A percentile compares a stretch with the other conserved stretches of the same genome.
Conservation (phyloP, 2,329 filamentous ascomycete genomes). For the Aureobasidium pullulans region DNA sequence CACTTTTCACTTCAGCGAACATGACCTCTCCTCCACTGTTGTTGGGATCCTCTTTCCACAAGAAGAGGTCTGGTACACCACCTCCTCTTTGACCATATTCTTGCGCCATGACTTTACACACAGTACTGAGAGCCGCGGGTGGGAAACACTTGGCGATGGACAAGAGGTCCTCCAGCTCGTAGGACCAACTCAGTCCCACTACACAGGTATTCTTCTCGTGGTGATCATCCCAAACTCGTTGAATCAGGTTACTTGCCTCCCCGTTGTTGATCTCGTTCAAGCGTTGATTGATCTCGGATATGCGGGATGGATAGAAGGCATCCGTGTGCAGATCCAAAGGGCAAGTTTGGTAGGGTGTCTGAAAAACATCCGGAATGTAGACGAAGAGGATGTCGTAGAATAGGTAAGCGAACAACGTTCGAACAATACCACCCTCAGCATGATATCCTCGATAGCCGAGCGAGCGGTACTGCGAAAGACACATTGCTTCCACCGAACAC, state of each 20-base stretch:
- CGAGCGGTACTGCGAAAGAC: slow-evolving; percentile 73
- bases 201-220: slow-evolving; percentile 69
- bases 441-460: slow-evolving; percentile 94
- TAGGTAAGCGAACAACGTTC: slow-evolving; percentile 76
- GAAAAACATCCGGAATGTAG: slow-evolving; percentile 94
- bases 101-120: slow-evolving; percentile 92
- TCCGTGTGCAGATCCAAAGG: slow-evolving; percentile 90
- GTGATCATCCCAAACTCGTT: slow-evolving; percentile 60
- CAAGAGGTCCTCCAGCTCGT: slow-evolving; percentile 66
- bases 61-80: slow-evolving; percentile 84
- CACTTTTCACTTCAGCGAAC: slow-evolving; percentile 44
- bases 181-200: slow-evolving; percentile 90
- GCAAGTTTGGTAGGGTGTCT: slow-evolving; percentile 89
- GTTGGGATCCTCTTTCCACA: slow-evolving; percentile 57
- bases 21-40: slow-evolving; percentile 26
- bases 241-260: slow-evolving; percentile 58
- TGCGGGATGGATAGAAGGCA: slow-evolving; percentile 78
- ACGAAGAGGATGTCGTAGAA: slow-evolving; percentile 91
- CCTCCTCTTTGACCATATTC: slow-evolving; percentile 83
- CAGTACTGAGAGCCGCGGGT: slow-evolving; percentile 68
- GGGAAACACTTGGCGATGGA: slow-evolving; percentile 74
- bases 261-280: slow-evolving; percentile 85
- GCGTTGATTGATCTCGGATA: slow-evolving; percentile 80
- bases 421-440: slow-evolving; percentile 80
- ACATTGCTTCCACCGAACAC: slow-evolving; percentile 91